Evolutionary conservation across 2,329 filamentous ascomycete species (phyloP).

Genomic region (Aspergillus quadrilineatus): DNA sequence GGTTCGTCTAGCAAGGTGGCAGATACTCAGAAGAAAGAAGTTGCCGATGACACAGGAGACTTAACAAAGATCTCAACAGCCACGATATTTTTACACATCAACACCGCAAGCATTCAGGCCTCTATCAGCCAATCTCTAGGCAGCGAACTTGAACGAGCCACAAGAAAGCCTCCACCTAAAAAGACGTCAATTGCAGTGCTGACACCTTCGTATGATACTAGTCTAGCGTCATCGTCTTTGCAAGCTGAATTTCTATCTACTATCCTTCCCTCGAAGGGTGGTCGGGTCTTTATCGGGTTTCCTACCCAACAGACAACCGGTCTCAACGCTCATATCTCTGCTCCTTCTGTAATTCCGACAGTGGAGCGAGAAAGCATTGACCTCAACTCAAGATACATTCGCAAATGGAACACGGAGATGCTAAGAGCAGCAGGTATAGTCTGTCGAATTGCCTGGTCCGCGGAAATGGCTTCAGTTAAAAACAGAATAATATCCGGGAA

Average conservation of each 20-base stretch:
- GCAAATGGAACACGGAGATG: conserved; percentile 94
- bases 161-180: conserved; percentile 94
- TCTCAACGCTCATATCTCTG: conserved; percentile 88
- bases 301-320: conserved; percentile 97
- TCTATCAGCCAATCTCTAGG: conserved; percentile 71
- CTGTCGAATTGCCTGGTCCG: conserved; percentile 79
- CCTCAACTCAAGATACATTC: conserved; percentile 90
- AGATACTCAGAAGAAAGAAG: conserved; percentile 55
- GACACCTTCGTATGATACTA: conserved; percentile 86
- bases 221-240: conserved; percentile 62
- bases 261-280: conserved; percentile 83
- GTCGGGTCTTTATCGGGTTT: conserved; percentile 94
- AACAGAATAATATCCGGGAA: conserved; percentile 52
- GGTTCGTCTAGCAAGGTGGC: conserved; percentile 41
- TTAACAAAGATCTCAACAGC: conserved; percentile 69
- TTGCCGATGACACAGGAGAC: conserved; percentile 66
- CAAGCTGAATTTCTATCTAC: conserved; percentile 77
- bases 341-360: conserved; percentile 92
- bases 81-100: conserved; percentile 85
- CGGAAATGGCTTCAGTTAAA: conserved; percentile 79
- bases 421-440: conserved; percentile 87
- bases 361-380: conserved; percentile 97
- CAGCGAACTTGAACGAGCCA: conserved; percentile 86
- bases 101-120: conserved; percentile 77
- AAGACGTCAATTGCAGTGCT: conserved; percentile 81